Conservation (phyloP, 768 basidiomycete species). For the Leucocoprinus sp. region DNA sequence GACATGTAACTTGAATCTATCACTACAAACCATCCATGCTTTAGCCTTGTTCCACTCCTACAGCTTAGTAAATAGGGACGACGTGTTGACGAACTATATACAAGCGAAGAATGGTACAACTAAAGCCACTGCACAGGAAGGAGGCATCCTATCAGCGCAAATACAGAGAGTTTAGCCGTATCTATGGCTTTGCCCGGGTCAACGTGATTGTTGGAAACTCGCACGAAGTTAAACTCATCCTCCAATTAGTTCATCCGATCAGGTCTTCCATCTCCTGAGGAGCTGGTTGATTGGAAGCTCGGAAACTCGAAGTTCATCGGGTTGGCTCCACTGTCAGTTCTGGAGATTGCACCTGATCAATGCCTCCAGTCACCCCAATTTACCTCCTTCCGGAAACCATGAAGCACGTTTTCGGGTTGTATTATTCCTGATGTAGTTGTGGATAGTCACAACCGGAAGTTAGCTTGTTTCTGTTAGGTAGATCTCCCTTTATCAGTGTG, state of each 20-base stretch:
- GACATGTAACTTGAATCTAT: background rate
- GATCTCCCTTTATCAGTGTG: too few relatives aligned
- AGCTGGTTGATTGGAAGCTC: too few relatives aligned
- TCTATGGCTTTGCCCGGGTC: slow-evolving; percentile 60
- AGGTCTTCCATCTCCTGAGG: slow-evolving; percentile 66
- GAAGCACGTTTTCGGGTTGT: too few relatives aligned
- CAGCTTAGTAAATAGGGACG: slow-evolving; percentile 78
- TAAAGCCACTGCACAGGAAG: slow-evolving; percentile 52
- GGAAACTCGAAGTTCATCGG: too few relatives aligned
- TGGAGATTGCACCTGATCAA: too few relatives aligned
- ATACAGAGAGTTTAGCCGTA: slow-evolving; percentile 50
- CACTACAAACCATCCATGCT: slow-evolving; percentile 40
- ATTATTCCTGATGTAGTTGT: too few relatives aligned
- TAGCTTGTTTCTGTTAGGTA: too few relatives aligned
- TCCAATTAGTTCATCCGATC: background rate
- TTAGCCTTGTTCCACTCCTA: slow-evolving; percentile 45
- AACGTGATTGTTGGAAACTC: slow-evolving; percentile 55
- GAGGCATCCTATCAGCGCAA: slow-evolving; percentile 62
- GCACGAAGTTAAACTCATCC: slow-evolving; percentile 39
- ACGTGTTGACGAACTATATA: slow-evolving; percentile 53
- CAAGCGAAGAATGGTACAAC: slow-evolving; percentile 65
- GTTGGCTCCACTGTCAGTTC: too few relatives aligned
- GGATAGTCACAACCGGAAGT: too few relatives aligned
- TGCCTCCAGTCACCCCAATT: too few relatives aligned
- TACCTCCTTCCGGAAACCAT: too few relatives aligned